Evolutionary conservation across 768 basidiomycete species (phyloP).

Genomic region (Tephrocybe sp.): DNA sequence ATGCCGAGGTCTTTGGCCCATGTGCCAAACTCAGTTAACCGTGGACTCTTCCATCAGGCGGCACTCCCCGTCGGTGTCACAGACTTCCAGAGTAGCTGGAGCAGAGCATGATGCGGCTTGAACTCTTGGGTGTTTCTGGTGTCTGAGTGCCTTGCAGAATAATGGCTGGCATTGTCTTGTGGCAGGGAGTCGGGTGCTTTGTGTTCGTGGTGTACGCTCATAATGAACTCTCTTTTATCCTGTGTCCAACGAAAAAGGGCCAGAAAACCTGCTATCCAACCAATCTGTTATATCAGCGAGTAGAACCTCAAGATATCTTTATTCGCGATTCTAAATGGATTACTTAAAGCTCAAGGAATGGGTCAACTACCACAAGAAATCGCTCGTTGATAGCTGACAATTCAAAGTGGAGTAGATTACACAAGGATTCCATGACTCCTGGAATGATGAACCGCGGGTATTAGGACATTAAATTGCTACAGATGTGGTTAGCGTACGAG

Average conservation of each 20-base stretch:
- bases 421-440: conserved; percentile 10
- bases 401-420: conserved; percentile 5
- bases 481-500: conserved; percentile 36
- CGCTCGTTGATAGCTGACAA: background rate
- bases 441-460: conserved; percentile 28
- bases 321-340: no score
- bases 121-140: background rate
- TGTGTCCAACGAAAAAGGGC: no score
- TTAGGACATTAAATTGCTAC: conserved; percentile 41
- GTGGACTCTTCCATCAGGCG: conserved; percentile 36
- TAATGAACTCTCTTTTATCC: no score
- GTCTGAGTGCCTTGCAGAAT: no score
- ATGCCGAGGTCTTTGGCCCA: conserved; percentile 7
- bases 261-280: no score
- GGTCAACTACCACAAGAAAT: no score
- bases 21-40: conserved; percentile 3
- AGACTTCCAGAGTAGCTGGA: conserved; percentile 64
- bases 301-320: no score
- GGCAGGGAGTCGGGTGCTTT: no score
- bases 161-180: no score
- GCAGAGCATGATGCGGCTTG: conserved; percentile 46
- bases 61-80: conserved; percentile 71
- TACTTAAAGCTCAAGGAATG: no score
- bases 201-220: no score
- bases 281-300: no score